Percentiles rank a stretch among this genome's conserved stretches.
Evolutionary conservation across 371 early-diverging fungal species (phyloP).

Genomic region (Racocetra persica): DNA sequence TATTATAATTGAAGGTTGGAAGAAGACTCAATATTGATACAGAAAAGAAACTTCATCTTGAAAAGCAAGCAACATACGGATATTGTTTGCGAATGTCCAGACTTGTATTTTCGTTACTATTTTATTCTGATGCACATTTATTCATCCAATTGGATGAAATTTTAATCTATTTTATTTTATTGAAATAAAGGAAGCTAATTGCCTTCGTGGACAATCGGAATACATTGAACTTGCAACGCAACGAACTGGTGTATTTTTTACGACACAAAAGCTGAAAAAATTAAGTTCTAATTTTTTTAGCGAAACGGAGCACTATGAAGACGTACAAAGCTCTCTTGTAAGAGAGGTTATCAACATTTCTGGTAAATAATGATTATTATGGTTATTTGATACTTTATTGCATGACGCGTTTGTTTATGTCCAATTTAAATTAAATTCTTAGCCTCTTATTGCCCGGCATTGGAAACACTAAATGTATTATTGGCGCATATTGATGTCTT

Average conservation of each 20-base stretch:
- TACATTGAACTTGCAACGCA: constrained; percentile 88
- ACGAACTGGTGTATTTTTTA: constrained; percentile 89
- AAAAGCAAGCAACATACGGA: constrained; percentile 81
- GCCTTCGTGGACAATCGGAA: constrained; percentile 67
- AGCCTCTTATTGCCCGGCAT: constrained; percentile 82
- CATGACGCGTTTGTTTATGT: neutral
- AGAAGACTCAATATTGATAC: constrained; percentile 74
- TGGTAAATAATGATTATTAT: constrained; percentile 50
- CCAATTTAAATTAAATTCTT: neutral
- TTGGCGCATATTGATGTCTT: constrained; percentile 90
- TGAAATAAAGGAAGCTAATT: constrained; percentile 62
- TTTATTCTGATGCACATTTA: neutral
- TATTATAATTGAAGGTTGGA: constrained; percentile 55
- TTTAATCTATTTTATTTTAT: neutral
- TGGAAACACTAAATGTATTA: constrained; percentile 78
- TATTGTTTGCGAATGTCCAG: constrained; percentile 88
- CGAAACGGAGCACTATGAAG: constrained; percentile 68
- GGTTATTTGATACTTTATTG: neutral
- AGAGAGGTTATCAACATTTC: constrained; percentile 87
- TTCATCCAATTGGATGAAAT: neutral
- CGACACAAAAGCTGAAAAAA: constrained; percentile 73
- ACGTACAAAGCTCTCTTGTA: constrained; percentile 75
- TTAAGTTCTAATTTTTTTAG: constrained; percentile 58
- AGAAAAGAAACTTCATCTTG: constrained; percentile 91
- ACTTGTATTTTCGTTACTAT: constrained; percentile 54